Evolutionary conservation across 345 rosid species (phyloP).

Genomic region (Syzygium oleosum): DNA sequence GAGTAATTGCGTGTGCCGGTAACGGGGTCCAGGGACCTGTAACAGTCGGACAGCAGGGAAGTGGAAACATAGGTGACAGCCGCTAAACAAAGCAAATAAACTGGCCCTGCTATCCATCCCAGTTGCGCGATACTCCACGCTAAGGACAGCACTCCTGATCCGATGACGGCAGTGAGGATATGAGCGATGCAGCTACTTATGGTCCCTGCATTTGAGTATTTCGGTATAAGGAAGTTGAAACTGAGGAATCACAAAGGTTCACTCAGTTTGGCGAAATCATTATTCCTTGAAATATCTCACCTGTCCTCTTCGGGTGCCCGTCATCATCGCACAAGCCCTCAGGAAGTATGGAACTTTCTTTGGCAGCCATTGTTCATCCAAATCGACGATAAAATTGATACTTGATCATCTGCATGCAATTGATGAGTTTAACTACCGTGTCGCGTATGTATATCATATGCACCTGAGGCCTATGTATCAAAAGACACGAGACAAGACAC

Average conservation of each 20-base stretch:
- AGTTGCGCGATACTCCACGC: conserved; percentile 57
- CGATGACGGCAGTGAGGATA: conserved; percentile 39
- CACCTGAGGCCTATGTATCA: neutral
- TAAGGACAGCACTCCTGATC: conserved; percentile 41
- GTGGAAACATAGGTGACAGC: conserved; percentile 31
- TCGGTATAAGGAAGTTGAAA: neutral
- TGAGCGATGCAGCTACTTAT: conserved; percentile 33
- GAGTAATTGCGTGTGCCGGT: conserved; percentile 27
- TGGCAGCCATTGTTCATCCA: neutral
- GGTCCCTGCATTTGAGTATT: conserved; percentile 25
- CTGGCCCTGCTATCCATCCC: conserved; percentile 63
- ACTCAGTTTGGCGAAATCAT: neutral
- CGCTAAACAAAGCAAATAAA: conserved; percentile 31
- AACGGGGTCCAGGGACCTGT: conserved; percentile 29
- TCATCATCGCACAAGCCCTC: conserved; percentile 13
- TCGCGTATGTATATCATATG: neutral
- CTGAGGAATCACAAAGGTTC: neutral
- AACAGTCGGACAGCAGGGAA: conserved; percentile 46
- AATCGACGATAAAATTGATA: neutral
- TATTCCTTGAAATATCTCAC: conserved; percentile 5
- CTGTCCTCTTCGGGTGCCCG: conserved; percentile 29
- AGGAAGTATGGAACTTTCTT: neutral
- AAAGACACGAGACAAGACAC: neutral
- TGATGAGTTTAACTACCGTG: neutral
- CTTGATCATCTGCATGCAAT: neutral